Percentiles rank a stretch among this genome's conserved stretches.
Conservation (phyloP, 495 filamentous ascomycete genomes). For the Penicillium fimorum region DNA sequence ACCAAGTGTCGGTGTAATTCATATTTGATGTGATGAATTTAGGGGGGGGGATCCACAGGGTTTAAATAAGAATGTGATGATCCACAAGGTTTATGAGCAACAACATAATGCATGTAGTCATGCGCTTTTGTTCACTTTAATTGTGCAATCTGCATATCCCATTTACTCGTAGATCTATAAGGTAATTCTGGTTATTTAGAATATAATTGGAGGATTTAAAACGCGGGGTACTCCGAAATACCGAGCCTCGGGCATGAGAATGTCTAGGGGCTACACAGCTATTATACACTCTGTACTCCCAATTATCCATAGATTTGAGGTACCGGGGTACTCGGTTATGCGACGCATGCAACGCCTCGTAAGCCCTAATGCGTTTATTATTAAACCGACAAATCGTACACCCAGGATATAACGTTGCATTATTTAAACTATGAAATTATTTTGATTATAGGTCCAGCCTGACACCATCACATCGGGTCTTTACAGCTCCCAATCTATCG, state of each 20-base stretch:
- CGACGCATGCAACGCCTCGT: not conserved
- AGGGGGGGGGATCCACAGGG: not conserved
- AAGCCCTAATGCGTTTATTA: not conserved
- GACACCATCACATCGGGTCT: not conserved
- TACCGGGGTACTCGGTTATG: no score
- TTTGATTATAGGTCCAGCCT: not conserved
- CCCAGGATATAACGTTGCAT: not conserved
- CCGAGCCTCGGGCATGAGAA: not conserved
- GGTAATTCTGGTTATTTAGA: no score
- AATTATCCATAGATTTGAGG: no score
- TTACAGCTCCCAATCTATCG: not conserved
- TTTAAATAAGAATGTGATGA: constrained; percentile 1
- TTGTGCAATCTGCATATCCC: not conserved
- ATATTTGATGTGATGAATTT: constrained; percentile 1
- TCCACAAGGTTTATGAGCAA: not conserved
- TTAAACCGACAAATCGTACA: not conserved
- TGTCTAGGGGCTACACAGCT: no score
- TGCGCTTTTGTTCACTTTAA: not conserved
- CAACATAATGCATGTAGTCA: not conserved
- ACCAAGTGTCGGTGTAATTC: constrained; percentile 13
- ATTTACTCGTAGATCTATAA: not conserved
- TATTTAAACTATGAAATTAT: not conserved
- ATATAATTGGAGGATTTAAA: not conserved
- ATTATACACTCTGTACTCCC: no score
- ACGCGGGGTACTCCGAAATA: not conserved